Evolutionary conservation across 495 filamentous ascomycete species (phyloP).

Genomic region (Penicillium simplicissimum): DNA sequence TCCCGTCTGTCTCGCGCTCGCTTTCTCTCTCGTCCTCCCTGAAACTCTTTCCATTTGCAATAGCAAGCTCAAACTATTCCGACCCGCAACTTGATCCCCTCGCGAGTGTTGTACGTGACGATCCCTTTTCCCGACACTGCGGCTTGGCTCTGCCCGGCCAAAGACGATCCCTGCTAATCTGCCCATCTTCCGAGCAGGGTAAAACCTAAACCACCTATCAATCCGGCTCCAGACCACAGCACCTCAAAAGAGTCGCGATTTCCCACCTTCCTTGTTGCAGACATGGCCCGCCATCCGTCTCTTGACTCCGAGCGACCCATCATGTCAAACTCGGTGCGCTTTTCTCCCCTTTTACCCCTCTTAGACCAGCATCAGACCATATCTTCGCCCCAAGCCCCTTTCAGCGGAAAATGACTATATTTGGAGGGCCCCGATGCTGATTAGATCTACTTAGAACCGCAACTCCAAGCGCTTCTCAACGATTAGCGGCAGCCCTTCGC

Average conservation of each 20-base stretch:
- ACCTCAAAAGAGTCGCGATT: not conserved
- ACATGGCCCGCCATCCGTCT: slow-evolving; percentile 62
- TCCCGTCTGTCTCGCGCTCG: slow-evolving; percentile 6
- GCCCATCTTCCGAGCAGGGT: not conserved
- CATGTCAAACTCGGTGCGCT: slow-evolving; percentile 66
- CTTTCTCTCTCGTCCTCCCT: slow-evolving; percentile 11
- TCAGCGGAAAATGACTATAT: not conserved
- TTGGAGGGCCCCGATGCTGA: not conserved
- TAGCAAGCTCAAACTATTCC: not conserved
- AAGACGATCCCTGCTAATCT: slow-evolving; percentile 9
- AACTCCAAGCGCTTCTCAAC: slow-evolving; percentile 79
- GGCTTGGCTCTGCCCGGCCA: slow-evolving; percentile 3
- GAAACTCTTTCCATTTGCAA: not conserved
- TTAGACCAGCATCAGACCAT: not conserved
- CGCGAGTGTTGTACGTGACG: not conserved
- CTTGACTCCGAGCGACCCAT: slow-evolving; percentile 75
- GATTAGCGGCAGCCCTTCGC: slow-evolving; percentile 71
- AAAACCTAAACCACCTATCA: not conserved
- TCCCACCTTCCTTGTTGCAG: slow-evolving; percentile 1
- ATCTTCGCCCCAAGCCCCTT: not conserved
- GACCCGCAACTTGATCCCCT: not conserved
- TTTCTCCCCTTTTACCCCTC: slow-evolving; percentile 16
- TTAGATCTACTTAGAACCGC: slow-evolving; percentile 48
- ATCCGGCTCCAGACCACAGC: not conserved
- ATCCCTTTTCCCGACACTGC: not conserved